Percentiles rank a stretch among this genome's conserved stretches.
Conservation (phyloP, 306 rosid genomes). For the Clitoria ternatea region DNA sequence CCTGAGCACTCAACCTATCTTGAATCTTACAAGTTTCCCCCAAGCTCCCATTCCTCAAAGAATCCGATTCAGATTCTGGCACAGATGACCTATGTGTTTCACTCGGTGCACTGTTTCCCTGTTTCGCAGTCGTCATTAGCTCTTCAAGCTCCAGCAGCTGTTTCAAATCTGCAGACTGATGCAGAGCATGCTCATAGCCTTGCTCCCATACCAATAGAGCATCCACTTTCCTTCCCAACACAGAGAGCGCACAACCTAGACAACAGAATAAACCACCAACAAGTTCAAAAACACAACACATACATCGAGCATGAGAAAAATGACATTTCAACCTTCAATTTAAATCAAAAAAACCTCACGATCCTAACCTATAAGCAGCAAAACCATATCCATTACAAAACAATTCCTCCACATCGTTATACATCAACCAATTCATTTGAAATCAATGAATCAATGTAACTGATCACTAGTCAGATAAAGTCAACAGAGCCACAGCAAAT, state of each 20-base stretch:
- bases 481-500: constrained; percentile 8
- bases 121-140: constrained; percentile 59
- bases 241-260: constrained; percentile 70
- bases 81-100: constrained; percentile 33
- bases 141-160: constrained; percentile 87
- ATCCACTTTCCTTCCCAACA: constrained; percentile 78
- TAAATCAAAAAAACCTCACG: neutral
- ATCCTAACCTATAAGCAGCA: neutral
- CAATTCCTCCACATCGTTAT: neutral
- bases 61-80: constrained; percentile 34
- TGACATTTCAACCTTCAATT: neutral
- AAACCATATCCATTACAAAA: neutral
- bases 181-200: constrained; percentile 72
- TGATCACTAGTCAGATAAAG: constrained; percentile 20
- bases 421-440: neutral
- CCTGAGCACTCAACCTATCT: constrained; percentile 28
- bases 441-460: constrained; percentile 2
- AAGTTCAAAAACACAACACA: neutral
- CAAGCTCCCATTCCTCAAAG: constrained; percentile 26
- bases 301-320: neutral
- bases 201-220: constrained; percentile 85
- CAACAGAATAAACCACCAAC: constrained; percentile 7
- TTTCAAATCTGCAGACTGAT: constrained; percentile 74
- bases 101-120: constrained; percentile 20
- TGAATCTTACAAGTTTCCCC: constrained; percentile 30